Evolutionary conservation across 1,284 basidiomycete species (phyloP), one percentile per base, ranked within the genome.

Genomic region (Ganoderma multipileum): DNA sequence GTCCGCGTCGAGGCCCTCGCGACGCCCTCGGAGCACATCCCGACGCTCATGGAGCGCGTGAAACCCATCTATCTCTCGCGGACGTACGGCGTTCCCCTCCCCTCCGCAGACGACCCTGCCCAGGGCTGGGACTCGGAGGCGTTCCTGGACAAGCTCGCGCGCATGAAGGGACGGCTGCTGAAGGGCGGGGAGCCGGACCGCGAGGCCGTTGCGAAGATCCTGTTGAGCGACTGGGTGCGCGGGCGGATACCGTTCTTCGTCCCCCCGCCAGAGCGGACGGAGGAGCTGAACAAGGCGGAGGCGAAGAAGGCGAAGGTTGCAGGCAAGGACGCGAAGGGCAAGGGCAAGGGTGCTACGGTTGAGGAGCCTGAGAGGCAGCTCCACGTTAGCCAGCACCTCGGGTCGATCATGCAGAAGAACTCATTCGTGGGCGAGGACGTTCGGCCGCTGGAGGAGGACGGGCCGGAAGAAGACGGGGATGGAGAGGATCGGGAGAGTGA

Each of bases 201-300:
- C 62, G 95, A 99, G 78, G 90, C 94, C 3, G 95, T 97, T 18
- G 95, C 97, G 41, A 99, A 97, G 84, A 97, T 99, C 81, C 85
- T 99, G 59, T 83, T 99, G 75, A 96, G 94, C 80, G 98, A 99
- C 80, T 99, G 98, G 98, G 96, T 98, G 69, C 87, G 98, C 65
- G 98, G 98, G 30, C 94, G 96, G 76, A 95, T 97, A 76, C 95
- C 95, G 39, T 96, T 90, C 83, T 96, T 95, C 74, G 94, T 95
- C 28, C 78, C 91, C 12, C 95, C 95, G 16, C 93, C 93, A 64
- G 91, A 92, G 78, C 83, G 92, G 61, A 78, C 91, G 14, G 89
- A 90, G 70, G 90, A 89, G 72, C 80, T 93, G 65, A 93, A 92
- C 76, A 82, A 83, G 75, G 80, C 81, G 14, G 91, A 92, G 80